Conservation (phyloP, 164 flowering plant genomes). For the Annona squamosa region DNA sequence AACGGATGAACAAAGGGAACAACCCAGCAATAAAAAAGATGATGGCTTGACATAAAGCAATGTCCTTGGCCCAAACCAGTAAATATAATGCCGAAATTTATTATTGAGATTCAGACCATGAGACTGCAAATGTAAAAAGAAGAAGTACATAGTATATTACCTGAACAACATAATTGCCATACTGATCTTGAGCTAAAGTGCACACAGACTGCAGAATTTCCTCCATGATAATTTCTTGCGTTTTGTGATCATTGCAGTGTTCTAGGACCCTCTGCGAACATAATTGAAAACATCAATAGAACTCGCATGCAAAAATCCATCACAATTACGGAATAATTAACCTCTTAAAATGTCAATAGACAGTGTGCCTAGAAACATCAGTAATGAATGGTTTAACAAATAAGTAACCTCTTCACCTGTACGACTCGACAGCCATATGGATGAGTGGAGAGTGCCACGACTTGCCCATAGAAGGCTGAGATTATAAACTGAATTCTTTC, state of each 20-base stretch:
- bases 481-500: constrained; percentile 74
- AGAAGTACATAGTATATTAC: constrained; percentile 23
- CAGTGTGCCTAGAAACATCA: not conserved
- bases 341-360: not conserved
- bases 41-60: too few relatives aligned
- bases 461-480: constrained; percentile 76
- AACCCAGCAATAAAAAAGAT: too few relatives aligned
- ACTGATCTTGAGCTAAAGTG: constrained; percentile 80
- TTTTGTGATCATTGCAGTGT: constrained; percentile 59
- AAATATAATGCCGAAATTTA: not conserved
- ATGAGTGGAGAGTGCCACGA: constrained; percentile 72
- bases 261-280: constrained; percentile 77
- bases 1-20: too few relatives aligned
- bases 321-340: not conserved
- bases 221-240: constrained; percentile 69
- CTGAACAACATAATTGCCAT: constrained; percentile 97
- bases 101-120: not conserved
- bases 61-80: too few relatives aligned
- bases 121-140: not conserved
- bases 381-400: not conserved
- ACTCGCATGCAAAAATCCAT: not conserved
- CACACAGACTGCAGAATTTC: constrained; percentile 78
- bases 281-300: constrained; percentile 6
- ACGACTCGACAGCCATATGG: constrained; percentile 96
- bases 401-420: constrained; percentile 45